Conservation (phyloP, 2,329 filamentous ascomycete species). For the Samsoniella hepiali region DNA sequence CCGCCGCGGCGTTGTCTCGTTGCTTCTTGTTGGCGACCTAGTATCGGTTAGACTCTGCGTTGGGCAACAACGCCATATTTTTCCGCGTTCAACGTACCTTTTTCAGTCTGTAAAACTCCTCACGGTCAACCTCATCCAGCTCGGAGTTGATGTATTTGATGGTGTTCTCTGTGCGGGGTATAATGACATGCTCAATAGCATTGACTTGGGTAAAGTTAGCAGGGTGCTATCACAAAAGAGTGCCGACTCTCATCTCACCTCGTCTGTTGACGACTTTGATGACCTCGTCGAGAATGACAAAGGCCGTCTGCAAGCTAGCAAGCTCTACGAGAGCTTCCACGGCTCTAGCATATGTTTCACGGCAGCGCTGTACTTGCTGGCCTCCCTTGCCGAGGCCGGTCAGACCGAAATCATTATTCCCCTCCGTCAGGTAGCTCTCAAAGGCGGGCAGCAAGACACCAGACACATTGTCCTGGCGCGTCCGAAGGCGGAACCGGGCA, state of each 20-base stretch:
- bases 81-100: slow-evolving; percentile 49
- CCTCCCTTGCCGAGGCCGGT: slow-evolving; percentile 95
- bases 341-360: slow-evolving; percentile 92
- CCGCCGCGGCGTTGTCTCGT: slow-evolving; percentile 66
- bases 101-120: slow-evolving; percentile 97
- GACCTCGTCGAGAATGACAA: slow-evolving; percentile 96
- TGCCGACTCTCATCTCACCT: slow-evolving; percentile 50
- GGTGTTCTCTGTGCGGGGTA: slow-evolving; percentile 97
- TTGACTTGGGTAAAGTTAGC: slow-evolving; percentile 59
- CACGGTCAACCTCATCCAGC: slow-evolving; percentile 92
- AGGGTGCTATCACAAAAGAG: slow-evolving; percentile 18
- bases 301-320: slow-evolving; percentile 92
- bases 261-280: slow-evolving; percentile 98
- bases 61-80: not conserved
- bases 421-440: slow-evolving; percentile 84
- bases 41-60: not conserved
- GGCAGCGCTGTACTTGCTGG: slow-evolving; percentile 90
- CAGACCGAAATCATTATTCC: slow-evolving; percentile 91
- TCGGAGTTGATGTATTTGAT: slow-evolving; percentile 99
- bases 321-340: slow-evolving; percentile 95
- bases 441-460: slow-evolving; percentile 93
- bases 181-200: slow-evolving; percentile 95
- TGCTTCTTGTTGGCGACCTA: slow-evolving; percentile 78
- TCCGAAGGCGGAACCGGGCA: slow-evolving; percentile 86
- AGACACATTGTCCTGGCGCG: slow-evolving; percentile 97